Percentiles rank a stretch among this genome's conserved stretches.
Conservation (phyloP, 1,139 yeast genomes). For the Zygosaccharomyces sapae region DNA sequence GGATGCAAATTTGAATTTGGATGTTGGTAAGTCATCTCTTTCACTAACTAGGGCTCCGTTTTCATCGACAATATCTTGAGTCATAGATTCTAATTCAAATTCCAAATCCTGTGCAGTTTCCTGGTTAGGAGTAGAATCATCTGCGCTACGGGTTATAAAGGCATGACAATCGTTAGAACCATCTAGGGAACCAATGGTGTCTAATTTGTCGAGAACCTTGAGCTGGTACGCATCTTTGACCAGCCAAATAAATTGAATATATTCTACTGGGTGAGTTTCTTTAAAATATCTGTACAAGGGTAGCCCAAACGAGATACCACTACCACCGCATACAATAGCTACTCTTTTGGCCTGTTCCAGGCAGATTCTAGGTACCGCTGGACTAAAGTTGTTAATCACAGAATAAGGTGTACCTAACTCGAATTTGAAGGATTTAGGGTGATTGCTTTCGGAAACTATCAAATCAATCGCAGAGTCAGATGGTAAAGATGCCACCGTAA, state of each 20-base stretch:
- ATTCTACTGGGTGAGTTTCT: constrained; percentile 18
- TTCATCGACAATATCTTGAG: constrained; percentile 20
- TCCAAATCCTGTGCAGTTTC: constrained; percentile 15
- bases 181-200: constrained; percentile 6
- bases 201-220: constrained; percentile 16
- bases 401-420: constrained; percentile 26
- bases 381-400: constrained; percentile 21
- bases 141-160: constrained; percentile 13
- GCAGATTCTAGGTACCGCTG: constrained; percentile 26
- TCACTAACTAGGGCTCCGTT: constrained; percentile 18
- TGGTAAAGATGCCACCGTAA: constrained; percentile 72
- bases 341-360: constrained; percentile 47
- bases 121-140: constrained; percentile 7
- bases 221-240: constrained; percentile 23
- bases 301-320: constrained; percentile 78
- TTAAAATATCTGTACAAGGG: constrained; percentile 49
- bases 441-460: constrained; percentile 49
- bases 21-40: background rate
- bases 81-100: constrained; percentile 20
- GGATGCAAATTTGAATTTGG: constrained; percentile 15
- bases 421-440: constrained; percentile 22
- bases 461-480: constrained; percentile 42
- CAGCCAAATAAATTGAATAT: constrained; percentile 30
- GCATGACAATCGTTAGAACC: constrained; percentile 15
- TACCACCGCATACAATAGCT: constrained; percentile 75